A percentile compares a stretch with the other conserved stretches of the same genome.
Conservation (phyloP, 768 basidiomycete species). For the Termitomyces sp. region DNA sequence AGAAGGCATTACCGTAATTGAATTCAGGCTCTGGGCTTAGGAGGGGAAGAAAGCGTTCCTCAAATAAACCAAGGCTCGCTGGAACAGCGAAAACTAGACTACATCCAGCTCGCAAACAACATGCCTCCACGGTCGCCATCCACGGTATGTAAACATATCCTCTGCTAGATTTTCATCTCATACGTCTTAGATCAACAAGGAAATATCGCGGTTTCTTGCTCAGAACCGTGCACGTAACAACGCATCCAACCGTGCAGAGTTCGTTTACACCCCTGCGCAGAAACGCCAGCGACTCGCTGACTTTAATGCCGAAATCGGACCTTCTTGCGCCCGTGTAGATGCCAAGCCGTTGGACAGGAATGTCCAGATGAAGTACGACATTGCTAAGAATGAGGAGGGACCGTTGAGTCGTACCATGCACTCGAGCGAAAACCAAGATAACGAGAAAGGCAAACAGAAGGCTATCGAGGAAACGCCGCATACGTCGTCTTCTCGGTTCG, state of each 20-base stretch:
- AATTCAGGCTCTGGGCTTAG: slow-evolving; percentile 20
- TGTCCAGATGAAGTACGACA: slow-evolving; percentile 81
- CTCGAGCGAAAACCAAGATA: slow-evolving; percentile 2
- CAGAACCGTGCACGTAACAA: slow-evolving; percentile 68
- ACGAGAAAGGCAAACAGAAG: slow-evolving; percentile 13
- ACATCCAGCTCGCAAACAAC: slow-evolving; percentile 46
- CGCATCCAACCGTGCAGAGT: slow-evolving; percentile 73
- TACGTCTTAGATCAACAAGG: slow-evolving; percentile 52
- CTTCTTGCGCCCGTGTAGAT: slow-evolving; percentile 72
- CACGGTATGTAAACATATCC: slow-evolving; percentile 41
- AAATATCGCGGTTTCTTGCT: slow-evolving; percentile 68
- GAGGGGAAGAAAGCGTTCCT: background rate
- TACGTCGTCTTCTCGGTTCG: slow-evolving; percentile 1
- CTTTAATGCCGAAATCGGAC: slow-evolving; percentile 11
- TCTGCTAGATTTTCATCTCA: background rate
- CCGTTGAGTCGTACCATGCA: slow-evolving; percentile 58
- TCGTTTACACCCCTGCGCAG: slow-evolving; percentile 54
- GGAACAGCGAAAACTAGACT: slow-evolving; percentile 67
- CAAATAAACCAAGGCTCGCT: slow-evolving; percentile 26
- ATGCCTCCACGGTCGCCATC: slow-evolving; percentile 47
- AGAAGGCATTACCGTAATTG: slow-evolving; percentile 1
- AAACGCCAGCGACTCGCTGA: slow-evolving; percentile 42
- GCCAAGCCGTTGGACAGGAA: slow-evolving; percentile 69
- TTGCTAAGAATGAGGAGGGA: slow-evolving; percentile 80
- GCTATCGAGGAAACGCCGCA: background rate